Evolutionary conservation across 2,329 filamentous ascomycete genomes (phyloP).

Genomic region (Xylariaceae sp.): DNA sequence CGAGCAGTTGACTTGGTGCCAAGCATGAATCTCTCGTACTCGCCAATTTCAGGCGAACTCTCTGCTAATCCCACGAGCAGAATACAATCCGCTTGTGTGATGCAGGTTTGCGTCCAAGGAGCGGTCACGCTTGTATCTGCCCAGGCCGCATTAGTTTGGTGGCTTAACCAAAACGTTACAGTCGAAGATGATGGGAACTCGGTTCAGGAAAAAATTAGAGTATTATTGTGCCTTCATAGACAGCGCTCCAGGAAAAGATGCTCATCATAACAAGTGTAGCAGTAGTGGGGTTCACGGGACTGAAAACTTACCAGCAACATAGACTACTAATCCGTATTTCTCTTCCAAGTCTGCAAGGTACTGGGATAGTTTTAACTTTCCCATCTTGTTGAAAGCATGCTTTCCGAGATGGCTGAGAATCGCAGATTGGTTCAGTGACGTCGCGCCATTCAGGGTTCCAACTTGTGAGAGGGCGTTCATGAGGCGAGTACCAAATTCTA

Average conservation of each 20-base stretch:
- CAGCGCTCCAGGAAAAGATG: slow-evolving; percentile 46
- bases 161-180: neutral
- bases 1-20: slow-evolving; percentile 96
- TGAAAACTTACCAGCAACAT: slow-evolving; percentile 67
- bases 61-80: slow-evolving; percentile 88
- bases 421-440: slow-evolving; percentile 85
- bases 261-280: slow-evolving; percentile 46
- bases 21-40: slow-evolving; percentile 93
- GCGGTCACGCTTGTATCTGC: slow-evolving; percentile 92
- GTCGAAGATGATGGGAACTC: neutral
- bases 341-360: slow-evolving; percentile 96
- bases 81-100: slow-evolving; percentile 94
- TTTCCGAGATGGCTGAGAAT: slow-evolving; percentile 93
- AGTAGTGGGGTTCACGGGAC: neutral
- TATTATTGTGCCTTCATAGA: slow-evolving; percentile 54
- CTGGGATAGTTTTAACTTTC: slow-evolving; percentile 90
- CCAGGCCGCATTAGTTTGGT: slow-evolving; percentile 13
- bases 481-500: slow-evolving; percentile 88
- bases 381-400: slow-evolving; percentile 96
- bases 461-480: slow-evolving; percentile 87
- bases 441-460: slow-evolving; percentile 83
- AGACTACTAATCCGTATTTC: slow-evolving; percentile 92
- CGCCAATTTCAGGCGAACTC: slow-evolving; percentile 82
- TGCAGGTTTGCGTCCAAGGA: slow-evolving; percentile 97
- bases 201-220: slow-evolving; percentile 67